These are phyloP conservation scores for Grosmannia clavigera DNA, from an alignment of 2,329 filamentous ascomycete species.

Conservation along the genomic window DNA sequence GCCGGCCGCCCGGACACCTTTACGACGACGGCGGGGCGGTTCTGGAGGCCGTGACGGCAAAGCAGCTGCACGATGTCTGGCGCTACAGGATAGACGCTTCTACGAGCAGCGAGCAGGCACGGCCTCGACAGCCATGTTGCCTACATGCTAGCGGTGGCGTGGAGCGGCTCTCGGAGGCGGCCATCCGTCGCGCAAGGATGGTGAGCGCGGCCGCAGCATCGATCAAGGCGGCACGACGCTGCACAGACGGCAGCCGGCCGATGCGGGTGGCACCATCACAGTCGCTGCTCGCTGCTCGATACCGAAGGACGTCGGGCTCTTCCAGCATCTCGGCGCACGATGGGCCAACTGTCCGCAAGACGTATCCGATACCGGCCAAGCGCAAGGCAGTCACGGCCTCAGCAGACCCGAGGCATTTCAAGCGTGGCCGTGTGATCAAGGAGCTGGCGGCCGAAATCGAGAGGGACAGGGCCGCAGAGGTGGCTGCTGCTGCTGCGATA, in stretches of 20 bases:
- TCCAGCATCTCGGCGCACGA: neutral
- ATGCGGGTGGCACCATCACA: conserved; percentile 6
- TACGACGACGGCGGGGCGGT: conserved; percentile 13
- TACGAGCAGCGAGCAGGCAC: neutral
- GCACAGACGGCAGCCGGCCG: neutral
- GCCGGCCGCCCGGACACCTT: conserved; percentile 15
- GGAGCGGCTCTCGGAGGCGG: neutral
- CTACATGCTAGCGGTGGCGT: neutral
- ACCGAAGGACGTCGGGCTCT: neutral
- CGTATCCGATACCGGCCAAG: conserved; percentile 6
- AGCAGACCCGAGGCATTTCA: conserved; percentile 1
- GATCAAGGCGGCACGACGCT: conserved; percentile 6
- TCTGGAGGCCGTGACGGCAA: conserved; percentile 7
- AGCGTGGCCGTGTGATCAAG: conserved; percentile 6
- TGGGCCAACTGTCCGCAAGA: neutral
- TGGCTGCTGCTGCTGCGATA: conserved; percentile 2
- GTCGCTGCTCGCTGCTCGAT: conserved; percentile 6
- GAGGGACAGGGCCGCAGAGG: neutral
- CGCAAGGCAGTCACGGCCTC: conserved; percentile 3
- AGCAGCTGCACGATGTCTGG: conserved; percentile 7
- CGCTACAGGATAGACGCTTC: neutral
- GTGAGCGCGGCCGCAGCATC: conserved; percentile 8
- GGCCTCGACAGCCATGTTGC: neutral
- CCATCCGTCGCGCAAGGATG: conserved; percentile 3
- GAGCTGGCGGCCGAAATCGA: neutral